These are phyloP conservation scores for Circinella minor DNA, from an alignment of 371 early-diverging fungal species.

Conservation along the genomic window DNA sequence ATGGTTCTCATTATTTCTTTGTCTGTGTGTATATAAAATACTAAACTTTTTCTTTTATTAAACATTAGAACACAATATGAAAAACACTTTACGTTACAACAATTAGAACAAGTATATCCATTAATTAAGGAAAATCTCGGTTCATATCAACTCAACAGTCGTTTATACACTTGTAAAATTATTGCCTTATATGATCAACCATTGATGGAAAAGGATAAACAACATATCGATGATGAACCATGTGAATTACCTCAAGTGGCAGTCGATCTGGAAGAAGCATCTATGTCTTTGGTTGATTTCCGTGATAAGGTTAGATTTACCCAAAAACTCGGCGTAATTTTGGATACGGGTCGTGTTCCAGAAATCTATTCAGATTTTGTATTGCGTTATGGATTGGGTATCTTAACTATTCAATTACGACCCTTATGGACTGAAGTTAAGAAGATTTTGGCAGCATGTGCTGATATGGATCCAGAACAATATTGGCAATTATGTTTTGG, in stretches of 20 bases:
- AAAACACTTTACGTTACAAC: constrained; percentile 38
- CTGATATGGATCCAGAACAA: constrained; percentile 53
- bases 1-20: no score
- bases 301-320: constrained; percentile 84
- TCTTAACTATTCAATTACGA: constrained; percentile 77
- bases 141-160: constrained; percentile 61
- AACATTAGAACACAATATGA: constrained; percentile 32
- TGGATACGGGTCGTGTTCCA: constrained; percentile 63
- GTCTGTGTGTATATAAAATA: no score
- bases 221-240: constrained; percentile 37
- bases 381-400: constrained; percentile 66
- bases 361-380: constrained; percentile 66
- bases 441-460: constrained; percentile 58
- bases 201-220: constrained; percentile 46
- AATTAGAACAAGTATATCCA: constrained; percentile 54
- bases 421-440: constrained; percentile 87
- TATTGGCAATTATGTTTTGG: constrained; percentile 70
- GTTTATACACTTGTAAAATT: constrained; percentile 76
- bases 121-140: constrained; percentile 62
- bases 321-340: constrained; percentile 65
- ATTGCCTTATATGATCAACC: constrained; percentile 72
- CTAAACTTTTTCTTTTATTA: no score
- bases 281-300: constrained; percentile 61
- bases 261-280: constrained; percentile 66
- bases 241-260: constrained; percentile 58